Conservation (phyloP, 331 rosid genomes). For the Quercus lobata region DNA sequence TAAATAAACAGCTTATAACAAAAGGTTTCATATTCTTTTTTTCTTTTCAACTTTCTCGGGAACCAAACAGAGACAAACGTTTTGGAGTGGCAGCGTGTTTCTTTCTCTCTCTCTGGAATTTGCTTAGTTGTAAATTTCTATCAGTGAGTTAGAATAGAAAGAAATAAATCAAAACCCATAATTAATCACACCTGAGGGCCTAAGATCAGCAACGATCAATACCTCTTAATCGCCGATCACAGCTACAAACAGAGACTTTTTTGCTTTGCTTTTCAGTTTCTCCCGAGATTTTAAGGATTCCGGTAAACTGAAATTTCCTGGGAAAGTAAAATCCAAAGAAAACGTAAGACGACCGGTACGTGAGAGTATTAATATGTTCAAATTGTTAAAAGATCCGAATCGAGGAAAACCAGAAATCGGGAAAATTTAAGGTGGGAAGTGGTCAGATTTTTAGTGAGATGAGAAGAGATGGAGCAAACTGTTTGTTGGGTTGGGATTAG, state of each 20-base stretch:
- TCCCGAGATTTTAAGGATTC: constrained; percentile 9
- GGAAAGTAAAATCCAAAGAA: not conserved
- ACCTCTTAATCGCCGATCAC: constrained; percentile 36
- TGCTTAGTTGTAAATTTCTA: not conserved
- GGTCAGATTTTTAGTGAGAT: not conserved
- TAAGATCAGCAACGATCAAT: constrained; percentile 16
- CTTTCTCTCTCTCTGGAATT: not conserved
- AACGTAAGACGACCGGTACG: not conserved
- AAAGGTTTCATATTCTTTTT: not conserved
- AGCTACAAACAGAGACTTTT: constrained; percentile 9
- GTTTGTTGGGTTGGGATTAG: not conserved
- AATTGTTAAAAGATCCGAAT: not conserved
- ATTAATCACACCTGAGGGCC: constrained; percentile 22
- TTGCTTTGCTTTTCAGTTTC: not conserved
- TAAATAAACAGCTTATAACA: not conserved
- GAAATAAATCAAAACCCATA: constrained; percentile 14
- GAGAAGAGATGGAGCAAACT: not conserved
- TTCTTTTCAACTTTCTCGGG: not conserved
- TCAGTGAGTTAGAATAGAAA: not conserved
- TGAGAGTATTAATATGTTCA: not conserved
- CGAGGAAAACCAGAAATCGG: not conserved
- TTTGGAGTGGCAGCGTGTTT: not conserved
- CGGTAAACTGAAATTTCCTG: constrained; percentile 3
- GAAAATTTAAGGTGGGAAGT: not conserved
- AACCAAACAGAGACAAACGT: not conserved